Conservation (phyloP, 768 basidiomycete species). For the Pisolithus sp. region DNA sequence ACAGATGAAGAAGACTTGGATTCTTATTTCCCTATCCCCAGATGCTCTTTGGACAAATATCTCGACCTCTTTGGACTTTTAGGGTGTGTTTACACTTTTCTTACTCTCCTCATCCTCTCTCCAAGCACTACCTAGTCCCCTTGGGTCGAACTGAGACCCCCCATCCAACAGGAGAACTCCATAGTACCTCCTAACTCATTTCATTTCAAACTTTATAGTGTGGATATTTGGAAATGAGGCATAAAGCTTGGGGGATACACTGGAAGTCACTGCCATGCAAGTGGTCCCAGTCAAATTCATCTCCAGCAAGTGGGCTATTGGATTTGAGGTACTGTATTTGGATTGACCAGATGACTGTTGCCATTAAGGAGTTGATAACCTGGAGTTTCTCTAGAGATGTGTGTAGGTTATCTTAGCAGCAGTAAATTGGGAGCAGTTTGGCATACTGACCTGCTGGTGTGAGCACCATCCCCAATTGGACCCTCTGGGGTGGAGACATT, state of each 20-base stretch:
- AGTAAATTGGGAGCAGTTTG: background rate
- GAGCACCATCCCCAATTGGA: constrained; percentile 72
- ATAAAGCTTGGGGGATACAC: constrained; percentile 49
- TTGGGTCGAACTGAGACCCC: no score
- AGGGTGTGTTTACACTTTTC: no score
- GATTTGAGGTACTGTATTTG: constrained; percentile 40
- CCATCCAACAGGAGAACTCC: no score
- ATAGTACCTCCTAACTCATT: no score
- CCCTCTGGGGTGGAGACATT: constrained; percentile 39
- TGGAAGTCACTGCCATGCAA: constrained; percentile 52
- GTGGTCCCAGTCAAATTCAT: constrained; percentile 44
- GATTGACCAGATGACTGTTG: constrained; percentile 53
- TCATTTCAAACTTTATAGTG: no score
- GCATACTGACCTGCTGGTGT: constrained; percentile 52
- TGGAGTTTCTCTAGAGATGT: constrained; percentile 53
- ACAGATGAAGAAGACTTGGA: no score
- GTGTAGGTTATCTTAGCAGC: background rate
- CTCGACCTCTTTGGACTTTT: no score
- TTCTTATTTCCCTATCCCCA: no score
- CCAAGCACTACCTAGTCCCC: no score
- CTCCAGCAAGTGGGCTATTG: constrained; percentile 30
- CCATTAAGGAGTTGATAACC: constrained; percentile 52
- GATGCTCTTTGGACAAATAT: no score
- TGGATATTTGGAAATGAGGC: constrained; percentile 41
- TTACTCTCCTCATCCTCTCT: no score